Evolutionary conservation across 768 basidiomycete species (phyloP), one percentile per base, ranked within the genome.

Genomic region (Dioszegia hungarica): DNA sequence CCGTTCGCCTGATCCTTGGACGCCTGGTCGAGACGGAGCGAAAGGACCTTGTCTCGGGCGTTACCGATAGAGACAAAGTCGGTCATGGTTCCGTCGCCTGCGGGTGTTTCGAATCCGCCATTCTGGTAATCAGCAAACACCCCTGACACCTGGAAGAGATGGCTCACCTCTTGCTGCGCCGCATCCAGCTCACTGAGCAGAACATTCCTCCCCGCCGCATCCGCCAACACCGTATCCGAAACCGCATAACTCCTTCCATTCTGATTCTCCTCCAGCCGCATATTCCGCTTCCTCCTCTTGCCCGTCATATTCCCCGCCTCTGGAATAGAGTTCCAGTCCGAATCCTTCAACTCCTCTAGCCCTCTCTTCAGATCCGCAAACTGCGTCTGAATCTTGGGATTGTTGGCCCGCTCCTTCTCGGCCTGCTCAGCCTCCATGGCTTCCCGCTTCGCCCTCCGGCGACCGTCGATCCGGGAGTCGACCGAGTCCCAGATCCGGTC

Each of bases 11-110:
- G 82, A 33, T 86, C 86, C 44, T 83, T 86, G 15, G 87, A 88
- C 17, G 87, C 89, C 79, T 95, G 91, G 73, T 98, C 95, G 1
- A 98, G 84, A 66, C 92, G 91, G 62, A 98, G 81, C 0, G 89
- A 89, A 0, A 98, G 78, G 31, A 98, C 89, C 76, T 89, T 93
- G 75, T 95, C 92, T 65, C 93, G 84, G 33, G 95, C 95, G 76
- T 94, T 89, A 46, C 95, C 93, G 72, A 98, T 94, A 76, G 94
- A 93, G 19, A 93, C 88, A 46, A 98, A 88, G 74, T 98, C 91
- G 2, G 91, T 94, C 63, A 93, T 80, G 0, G 86, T 81, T 4
- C 89, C 91, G 28, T 74, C 71, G 2, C 82, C 81, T 0, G 88
- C 86, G 3, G 90, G 87, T 0, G 91, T 93, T 58, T 85, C 86